Evolutionary conservation across 306 rosid genomes (phyloP), one percentile per base, ranked within the genome.

Genomic region (Vigna angularis): DNA sequence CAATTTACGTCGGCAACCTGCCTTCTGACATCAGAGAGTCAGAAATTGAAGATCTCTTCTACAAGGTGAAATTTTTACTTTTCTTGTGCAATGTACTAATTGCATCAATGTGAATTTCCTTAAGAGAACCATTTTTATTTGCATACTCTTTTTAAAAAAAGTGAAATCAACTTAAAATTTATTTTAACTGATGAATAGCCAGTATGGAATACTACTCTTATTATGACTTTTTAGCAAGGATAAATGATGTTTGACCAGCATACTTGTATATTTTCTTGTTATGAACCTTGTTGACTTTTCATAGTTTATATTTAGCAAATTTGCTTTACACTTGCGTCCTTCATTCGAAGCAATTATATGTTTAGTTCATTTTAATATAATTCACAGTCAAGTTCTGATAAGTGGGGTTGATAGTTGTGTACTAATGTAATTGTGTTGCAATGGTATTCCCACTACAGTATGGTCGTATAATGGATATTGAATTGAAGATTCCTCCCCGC

Each of bases 1-100:
- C 99, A 40, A 96, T 96, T 76, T 96, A 96, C 73, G 99, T 96
- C 7, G 99, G 99, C 79, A 96, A 96, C 86, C 87, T 96, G 86
- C 99, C 99, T 15, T 83, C 96, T 40, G 99, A 96, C 73, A 93
- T 96, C 59, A 90, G 88, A 76, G 98, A 96, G 79, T 71, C 82
- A 32, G 99, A 96, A 88, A 85, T 96, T 85, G 99, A 96, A 86
- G 99, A 96, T 80, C 59, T 96, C 57, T 93, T 96, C 81, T 88
- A 90, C 88, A 96, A 96, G 99, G 99, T 93, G 84, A 34, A 87
- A 49, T 47, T 14, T 0, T 15, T 22, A 7, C 73, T 65, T 68
- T 64, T 26, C 48, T 48, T 53, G 42, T 76, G 9, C 22, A 3
- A 34, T 38, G 8, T 55, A 36, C 44, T 67, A 8, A 42, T 18